Conservation (phyloP, 805 yeast species). For the Priceomyces haplophilus region DNA sequence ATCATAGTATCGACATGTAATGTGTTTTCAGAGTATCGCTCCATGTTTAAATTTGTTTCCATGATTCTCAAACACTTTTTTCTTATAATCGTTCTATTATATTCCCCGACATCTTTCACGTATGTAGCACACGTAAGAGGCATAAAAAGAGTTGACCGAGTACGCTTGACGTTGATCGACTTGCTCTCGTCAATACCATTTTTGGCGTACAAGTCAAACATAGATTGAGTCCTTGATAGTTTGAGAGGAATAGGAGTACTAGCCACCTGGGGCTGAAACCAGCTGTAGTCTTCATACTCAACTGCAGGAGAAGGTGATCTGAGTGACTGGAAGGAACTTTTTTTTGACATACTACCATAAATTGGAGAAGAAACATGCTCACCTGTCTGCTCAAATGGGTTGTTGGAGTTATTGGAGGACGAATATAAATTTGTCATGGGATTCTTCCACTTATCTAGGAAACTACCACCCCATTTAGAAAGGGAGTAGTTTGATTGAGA, state of each 20-base stretch:
- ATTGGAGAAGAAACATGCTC: conserved; percentile 12
- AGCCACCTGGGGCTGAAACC: conserved; percentile 11
- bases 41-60: conserved; percentile 11
- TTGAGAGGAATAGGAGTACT: conserved; percentile 12
- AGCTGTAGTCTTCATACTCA: conserved; percentile 29
- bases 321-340: conserved; percentile 27
- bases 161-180: conserved; percentile 14
- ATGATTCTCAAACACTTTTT: conserved; percentile 24
- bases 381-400: conserved; percentile 6
- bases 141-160: conserved; percentile 22
- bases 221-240: conserved; percentile 34
- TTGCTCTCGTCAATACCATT: conserved; percentile 8
- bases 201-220: conserved; percentile 25
- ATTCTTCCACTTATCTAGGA: conserved; percentile 44
- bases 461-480: conserved; percentile 40
- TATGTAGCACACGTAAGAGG: conserved; percentile 16
- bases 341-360: conserved; percentile 17
- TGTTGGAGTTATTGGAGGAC: not conserved
- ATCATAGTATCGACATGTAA: conserved; percentile 2
- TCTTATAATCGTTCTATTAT: conserved; percentile 17
- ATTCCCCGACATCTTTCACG: conserved; percentile 17
- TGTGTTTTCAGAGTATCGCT: not conserved
- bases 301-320: conserved; percentile 37
- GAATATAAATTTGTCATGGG: conserved; percentile 18
- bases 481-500: conserved; percentile 40